A percentile compares a stretch with the other conserved stretches of the same genome.
Evolutionary conservation across 2,329 filamentous ascomycete species (phyloP).

Genomic region (Xylariaceae sp.): DNA sequence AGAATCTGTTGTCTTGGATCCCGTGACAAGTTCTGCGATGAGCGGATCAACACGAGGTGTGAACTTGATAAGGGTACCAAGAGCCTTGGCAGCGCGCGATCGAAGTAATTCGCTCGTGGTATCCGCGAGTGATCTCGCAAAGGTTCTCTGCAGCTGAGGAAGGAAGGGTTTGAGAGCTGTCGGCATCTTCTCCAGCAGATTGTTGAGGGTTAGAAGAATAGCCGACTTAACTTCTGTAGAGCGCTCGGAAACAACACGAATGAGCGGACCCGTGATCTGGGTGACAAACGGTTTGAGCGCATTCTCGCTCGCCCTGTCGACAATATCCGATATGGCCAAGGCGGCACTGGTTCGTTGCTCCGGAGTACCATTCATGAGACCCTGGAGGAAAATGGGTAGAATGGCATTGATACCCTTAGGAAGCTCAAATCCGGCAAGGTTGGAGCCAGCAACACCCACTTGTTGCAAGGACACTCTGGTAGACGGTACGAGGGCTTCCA

Average conservation of each 20-base stretch:
- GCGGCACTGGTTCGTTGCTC: conserved; percentile 91
- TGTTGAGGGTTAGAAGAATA: conserved; percentile 90
- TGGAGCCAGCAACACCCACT: conserved; percentile 79
- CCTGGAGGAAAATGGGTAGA: conserved; percentile 93
- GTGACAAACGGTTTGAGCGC: conserved; percentile 92
- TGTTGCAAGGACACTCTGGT: conserved; percentile 82
- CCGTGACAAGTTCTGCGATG: conserved; percentile 87
- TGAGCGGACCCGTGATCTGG: conserved; percentile 93
- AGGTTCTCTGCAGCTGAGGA: conserved; percentile 92
- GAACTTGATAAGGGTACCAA: conserved; percentile 92
- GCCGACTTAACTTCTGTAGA: conserved; percentile 95
- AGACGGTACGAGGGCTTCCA: conserved; percentile 85
- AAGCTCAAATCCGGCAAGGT: conserved; percentile 81
- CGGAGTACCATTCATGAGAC: conserved; percentile 89
- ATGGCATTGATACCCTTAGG: conserved; percentile 97
- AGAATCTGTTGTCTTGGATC: conserved; percentile 80
- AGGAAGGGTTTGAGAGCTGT: conserved; percentile 93
- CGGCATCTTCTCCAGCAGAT: conserved; percentile 93
- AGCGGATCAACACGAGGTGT: conserved; percentile 93
- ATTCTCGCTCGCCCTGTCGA: conserved; percentile 84
- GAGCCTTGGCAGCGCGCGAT: conserved; percentile 81
- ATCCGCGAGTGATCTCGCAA: conserved; percentile 92
- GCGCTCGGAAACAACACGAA: conserved; percentile 93
- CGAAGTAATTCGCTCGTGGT: conserved; percentile 84
- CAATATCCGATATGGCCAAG: conserved; percentile 89